Percentiles rank a stretch among this genome's conserved stretches.
These are phyloP conservation scores for Scheffersomyces quercinus DNA, from an alignment of 1,139 yeast species.

Conservation along the genomic window DNA sequence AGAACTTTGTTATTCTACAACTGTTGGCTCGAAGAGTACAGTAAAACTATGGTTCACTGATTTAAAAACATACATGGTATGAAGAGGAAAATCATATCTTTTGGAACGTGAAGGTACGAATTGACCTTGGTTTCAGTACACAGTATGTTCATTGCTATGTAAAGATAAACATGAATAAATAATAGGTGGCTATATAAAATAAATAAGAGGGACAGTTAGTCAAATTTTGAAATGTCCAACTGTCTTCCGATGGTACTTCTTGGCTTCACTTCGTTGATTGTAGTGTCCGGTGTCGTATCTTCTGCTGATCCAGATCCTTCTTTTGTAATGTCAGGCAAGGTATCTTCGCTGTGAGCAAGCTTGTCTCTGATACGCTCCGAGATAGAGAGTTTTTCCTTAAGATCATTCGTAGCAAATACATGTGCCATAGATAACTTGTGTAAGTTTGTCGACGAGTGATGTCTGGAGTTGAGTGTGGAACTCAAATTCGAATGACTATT, in stretches of 20 bases:
- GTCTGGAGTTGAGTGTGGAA: slow-evolving; percentile 24
- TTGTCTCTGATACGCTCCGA: slow-evolving; percentile 41
- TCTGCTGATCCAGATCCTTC: neutral
- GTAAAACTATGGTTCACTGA: no score
- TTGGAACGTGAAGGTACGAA: no score
- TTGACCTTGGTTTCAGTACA: no score
- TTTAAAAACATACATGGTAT: no score
- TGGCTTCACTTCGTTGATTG: neutral
- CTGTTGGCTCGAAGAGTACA: no score
- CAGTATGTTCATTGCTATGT: no score
- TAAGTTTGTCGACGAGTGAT: slow-evolving; percentile 34
- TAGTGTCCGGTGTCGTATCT: neutral
- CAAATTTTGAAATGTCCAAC: slow-evolving; percentile 8
- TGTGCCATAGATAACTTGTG: slow-evolving; percentile 10
- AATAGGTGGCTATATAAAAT: neutral
- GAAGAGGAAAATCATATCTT: no score
- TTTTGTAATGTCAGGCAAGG: slow-evolving; percentile 1
- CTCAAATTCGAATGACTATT: slow-evolving; percentile 27
- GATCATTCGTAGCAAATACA: slow-evolving; percentile 12
- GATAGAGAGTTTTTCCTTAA: slow-evolving; percentile 31
- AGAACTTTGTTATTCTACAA: no score
- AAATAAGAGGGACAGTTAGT: neutral
- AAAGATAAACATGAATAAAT: neutral
- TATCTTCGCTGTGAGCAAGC: slow-evolving; percentile 25
- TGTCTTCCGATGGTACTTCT: slow-evolving; percentile 11